Evolutionary conservation across 805 yeast genomes (phyloP).

Genomic region (Phaffomyces opuntiae): DNA sequence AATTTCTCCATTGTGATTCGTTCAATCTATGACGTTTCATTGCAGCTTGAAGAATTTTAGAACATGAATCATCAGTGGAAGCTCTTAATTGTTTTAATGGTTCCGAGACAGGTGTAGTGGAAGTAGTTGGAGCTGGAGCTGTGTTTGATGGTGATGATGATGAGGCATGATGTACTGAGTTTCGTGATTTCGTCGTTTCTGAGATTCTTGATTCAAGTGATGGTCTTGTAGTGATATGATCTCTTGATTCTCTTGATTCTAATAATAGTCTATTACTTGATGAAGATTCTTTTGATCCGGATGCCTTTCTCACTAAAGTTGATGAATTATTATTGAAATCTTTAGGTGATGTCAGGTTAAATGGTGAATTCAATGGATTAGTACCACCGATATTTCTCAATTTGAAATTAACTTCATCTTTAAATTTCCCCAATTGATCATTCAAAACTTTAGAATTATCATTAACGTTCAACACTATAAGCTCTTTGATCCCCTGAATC

Average conservation of each 20-base stretch:
- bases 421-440: slow-evolving; percentile 13
- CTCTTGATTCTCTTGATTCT: neutral
- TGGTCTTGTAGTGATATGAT: neutral
- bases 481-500: neutral
- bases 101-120: slow-evolving; percentile 33
- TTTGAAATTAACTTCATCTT: slow-evolving; percentile 11
- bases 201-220: no score
- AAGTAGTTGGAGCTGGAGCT: neutral
- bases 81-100: slow-evolving; percentile 81
- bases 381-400: slow-evolving; percentile 10
- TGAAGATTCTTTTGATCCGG: neutral
- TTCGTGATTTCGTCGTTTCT: slow-evolving; percentile 6
- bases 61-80: slow-evolving; percentile 86
- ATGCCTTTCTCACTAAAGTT: neutral
- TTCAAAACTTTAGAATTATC: slow-evolving; percentile 1
- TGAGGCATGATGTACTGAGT: slow-evolving; percentile 4
- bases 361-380: slow-evolving; percentile 21
- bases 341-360: slow-evolving; percentile 23
- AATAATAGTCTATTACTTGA: no score
- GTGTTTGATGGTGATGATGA: neutral
- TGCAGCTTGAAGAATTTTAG: slow-evolving; percentile 80
- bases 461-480: slow-evolving; percentile 12
- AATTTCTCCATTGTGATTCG: slow-evolving; percentile 72
- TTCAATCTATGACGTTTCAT: slow-evolving; percentile 77
- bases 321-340: slow-evolving; percentile 3